phyloP scores from a whole-genome alignment of 305 asterid species.

The Ruellia speciosa region DNA sequence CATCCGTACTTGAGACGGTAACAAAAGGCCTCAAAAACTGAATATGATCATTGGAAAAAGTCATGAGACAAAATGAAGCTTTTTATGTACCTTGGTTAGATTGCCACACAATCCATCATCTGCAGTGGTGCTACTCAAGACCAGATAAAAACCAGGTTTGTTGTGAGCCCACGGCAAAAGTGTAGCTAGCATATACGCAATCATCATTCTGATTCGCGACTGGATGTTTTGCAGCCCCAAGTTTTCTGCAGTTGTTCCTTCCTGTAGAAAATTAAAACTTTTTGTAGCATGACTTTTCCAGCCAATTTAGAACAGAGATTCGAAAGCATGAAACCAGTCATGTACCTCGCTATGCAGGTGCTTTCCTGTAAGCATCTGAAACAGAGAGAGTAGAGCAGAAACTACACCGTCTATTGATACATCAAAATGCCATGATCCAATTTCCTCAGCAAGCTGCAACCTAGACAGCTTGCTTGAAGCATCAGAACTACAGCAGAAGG shows the following conservation, averaged over 20 bases:
- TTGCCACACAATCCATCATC: constrained; percentile 95
- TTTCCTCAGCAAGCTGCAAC: constrained; percentile 83
- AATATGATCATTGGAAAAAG: no score
- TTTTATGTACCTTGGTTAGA: constrained; percentile 65
- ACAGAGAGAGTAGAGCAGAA: constrained; percentile 67
- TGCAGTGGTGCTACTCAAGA: constrained; percentile 93
- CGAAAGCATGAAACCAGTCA: constrained; percentile 7
- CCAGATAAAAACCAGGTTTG: constrained; percentile 89
- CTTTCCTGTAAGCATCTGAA: constrained; percentile 81
- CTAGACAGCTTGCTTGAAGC: constrained; percentile 72
- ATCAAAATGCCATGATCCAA: constrained; percentile 94
- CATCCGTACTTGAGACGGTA: constrained; percentile 69
- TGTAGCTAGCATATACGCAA: constrained; percentile 91
- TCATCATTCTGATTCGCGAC: constrained; percentile 90
- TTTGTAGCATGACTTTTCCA: constrained; percentile 6
- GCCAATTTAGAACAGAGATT: no score
- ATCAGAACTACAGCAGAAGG: constrained; percentile 51
- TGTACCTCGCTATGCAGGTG: constrained; percentile 78
- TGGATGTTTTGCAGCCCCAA: constrained; percentile 87
- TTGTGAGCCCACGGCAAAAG: constrained; percentile 94
- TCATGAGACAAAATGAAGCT: constrained; percentile 12
- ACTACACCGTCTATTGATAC: constrained; percentile 79
- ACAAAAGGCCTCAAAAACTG: no score
- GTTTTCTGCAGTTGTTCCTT: constrained; percentile 87
- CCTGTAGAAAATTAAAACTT: constrained; percentile 33